phyloP scores from a whole-genome alignment of 2,329 filamentous ascomycete species.

The Phoma sp. region DNA sequence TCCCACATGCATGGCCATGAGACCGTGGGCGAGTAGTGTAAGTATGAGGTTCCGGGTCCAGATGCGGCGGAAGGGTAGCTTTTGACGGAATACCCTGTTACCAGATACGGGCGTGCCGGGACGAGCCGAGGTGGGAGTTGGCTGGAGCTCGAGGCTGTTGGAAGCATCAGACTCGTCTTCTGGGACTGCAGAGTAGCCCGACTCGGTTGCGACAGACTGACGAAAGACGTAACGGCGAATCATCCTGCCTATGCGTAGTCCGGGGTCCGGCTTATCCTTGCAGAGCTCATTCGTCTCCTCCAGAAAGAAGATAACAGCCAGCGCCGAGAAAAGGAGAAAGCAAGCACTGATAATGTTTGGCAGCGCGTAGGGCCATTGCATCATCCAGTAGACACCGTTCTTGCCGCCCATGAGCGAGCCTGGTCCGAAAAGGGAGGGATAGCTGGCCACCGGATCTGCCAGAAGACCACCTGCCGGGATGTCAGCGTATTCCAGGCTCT shows the following conservation, averaged over 20 bases:
- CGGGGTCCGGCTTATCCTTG: slow-evolving; percentile 50
- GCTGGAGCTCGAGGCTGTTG: slow-evolving; percentile 35
- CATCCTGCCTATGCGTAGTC: slow-evolving; percentile 49
- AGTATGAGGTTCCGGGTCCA: slow-evolving; percentile 55
- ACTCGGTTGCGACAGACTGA: slow-evolving; percentile 21
- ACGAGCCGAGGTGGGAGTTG: slow-evolving; percentile 34
- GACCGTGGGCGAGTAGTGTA: slow-evolving; percentile 53
- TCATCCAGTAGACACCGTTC: slow-evolving; percentile 68
- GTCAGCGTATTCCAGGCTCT: slow-evolving; percentile 17
- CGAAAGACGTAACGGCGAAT: slow-evolving; percentile 45
- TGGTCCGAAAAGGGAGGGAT: slow-evolving; percentile 69
- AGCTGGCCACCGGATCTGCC: slow-evolving; percentile 68
- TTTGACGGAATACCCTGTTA: slow-evolving; percentile 27
- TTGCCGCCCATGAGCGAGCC: slow-evolving; percentile 63
- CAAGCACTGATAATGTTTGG: slow-evolving; percentile 71
- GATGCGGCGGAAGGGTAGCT: slow-evolving; percentile 55
- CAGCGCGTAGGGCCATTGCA: slow-evolving; percentile 70
- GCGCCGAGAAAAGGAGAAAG: slow-evolving; percentile 63
- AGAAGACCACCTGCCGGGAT: slow-evolving; percentile 66
- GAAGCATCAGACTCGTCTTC: slow-evolving; percentile 35
- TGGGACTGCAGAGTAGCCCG: slow-evolving; percentile 43
- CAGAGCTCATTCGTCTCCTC: slow-evolving; percentile 63
- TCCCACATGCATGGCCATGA: slow-evolving; percentile 56
- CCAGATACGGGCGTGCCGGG: slow-evolving; percentile 2
- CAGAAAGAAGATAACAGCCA: slow-evolving; percentile 66